Percentiles rank a stretch among this genome's conserved stretches.
Conservation (phyloP, 495 filamentous ascomycete species). For the Terfezia boudieri region DNA sequence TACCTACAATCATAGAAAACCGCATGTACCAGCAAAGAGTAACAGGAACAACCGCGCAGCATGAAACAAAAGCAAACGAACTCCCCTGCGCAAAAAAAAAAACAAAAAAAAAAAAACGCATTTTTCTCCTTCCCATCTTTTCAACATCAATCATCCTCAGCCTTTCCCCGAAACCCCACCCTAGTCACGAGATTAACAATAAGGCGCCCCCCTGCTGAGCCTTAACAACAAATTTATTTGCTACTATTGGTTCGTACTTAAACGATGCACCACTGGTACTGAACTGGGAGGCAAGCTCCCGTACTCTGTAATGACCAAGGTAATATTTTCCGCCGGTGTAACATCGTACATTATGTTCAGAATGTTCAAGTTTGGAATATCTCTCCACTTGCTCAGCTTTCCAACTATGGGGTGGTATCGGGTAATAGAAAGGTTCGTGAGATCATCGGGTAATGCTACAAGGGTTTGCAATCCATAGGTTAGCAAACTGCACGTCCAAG, state of each 20-base stretch:
- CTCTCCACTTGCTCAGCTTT: constrained; percentile 34
- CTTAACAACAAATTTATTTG: no score
- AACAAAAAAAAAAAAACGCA: no score
- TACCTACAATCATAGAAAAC: no score
- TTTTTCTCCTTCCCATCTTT: no score
- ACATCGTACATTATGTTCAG: constrained; percentile 85
- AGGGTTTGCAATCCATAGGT: not conserved
- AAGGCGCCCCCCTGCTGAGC: no score
- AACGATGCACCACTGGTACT: constrained; percentile 39
- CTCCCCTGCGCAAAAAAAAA: no score
- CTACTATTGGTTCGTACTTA: constrained; percentile 9
- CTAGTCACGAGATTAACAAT: no score
- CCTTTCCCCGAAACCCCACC: no score
- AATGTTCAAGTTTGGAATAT: constrained; percentile 40
- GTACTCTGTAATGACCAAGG: constrained; percentile 78
- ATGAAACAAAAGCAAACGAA: no score
- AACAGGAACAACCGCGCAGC: no score
- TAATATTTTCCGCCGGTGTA: constrained; percentile 71
- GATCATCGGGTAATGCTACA: not conserved
- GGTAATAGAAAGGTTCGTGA: constrained; percentile 3
- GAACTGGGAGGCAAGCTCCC: constrained; percentile 70
- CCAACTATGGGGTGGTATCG: constrained; percentile 12
- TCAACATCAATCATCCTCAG: no score
- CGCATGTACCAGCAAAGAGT: no score
- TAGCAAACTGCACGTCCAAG: not conserved